Conservation (phyloP, 2,329 filamentous ascomycete species). For the Chrysoporthe deuterocubensis region DNA sequence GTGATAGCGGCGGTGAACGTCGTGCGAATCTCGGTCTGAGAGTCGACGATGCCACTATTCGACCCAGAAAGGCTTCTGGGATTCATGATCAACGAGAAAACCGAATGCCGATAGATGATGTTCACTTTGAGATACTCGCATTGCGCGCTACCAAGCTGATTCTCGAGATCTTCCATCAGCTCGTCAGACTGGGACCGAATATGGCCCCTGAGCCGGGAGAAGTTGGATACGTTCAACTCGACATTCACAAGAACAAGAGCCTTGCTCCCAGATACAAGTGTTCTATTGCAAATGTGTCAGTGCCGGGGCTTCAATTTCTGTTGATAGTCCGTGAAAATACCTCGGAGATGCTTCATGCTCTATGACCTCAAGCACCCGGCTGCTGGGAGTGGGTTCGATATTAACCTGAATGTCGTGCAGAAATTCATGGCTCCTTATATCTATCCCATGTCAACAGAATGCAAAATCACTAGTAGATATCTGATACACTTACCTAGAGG, state of each 20-base stretch:
- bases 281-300: slow-evolving; percentile 37
- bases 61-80: background rate
- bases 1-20: slow-evolving; percentile 55
- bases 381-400: slow-evolving; percentile 21
- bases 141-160: slow-evolving; percentile 54
- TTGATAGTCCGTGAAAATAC: slow-evolving; percentile 38
- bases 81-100: slow-evolving; percentile 45
- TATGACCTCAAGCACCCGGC: slow-evolving; percentile 50
- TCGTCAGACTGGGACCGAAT: slow-evolving; percentile 53
- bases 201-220: slow-evolving; percentile 31
- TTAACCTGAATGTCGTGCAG: slow-evolving; percentile 16
- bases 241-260: slow-evolving; percentile 55
- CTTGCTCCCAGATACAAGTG: slow-evolving; percentile 47
- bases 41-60: slow-evolving; percentile 41
- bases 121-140: slow-evolving; percentile 56
- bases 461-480: too few species aligned
- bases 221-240: slow-evolving; percentile 36
- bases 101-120: slow-evolving; percentile 60
- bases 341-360: slow-evolving; percentile 48
- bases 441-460: slow-evolving; percentile 1
- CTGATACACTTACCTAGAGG: background rate
- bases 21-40: slow-evolving; percentile 57
- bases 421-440: slow-evolving; percentile 26
- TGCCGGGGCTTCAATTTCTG: background rate
- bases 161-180: slow-evolving; percentile 62